A percentile compares a stretch with the other conserved stretches of the same genome.
Conservation (phyloP, 1,139 yeast species). For the Geotrichum citri-aurantii region DNA sequence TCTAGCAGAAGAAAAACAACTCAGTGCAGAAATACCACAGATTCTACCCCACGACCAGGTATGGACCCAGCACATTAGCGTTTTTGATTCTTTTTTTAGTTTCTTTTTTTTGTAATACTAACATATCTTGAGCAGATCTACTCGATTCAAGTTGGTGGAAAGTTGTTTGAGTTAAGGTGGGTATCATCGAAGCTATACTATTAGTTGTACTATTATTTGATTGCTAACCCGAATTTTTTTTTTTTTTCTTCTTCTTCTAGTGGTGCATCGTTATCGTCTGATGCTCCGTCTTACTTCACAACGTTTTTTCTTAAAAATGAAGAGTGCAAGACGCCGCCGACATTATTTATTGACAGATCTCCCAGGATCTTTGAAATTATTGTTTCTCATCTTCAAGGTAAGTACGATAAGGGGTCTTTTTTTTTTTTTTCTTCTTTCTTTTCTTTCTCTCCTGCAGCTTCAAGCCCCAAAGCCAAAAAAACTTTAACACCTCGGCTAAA, state of each 20-base stretch:
- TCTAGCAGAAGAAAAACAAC: conserved; percentile 21
- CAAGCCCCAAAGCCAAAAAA: background rate
- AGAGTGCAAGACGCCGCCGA: conserved; percentile 39
- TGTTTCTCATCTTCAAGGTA: conserved; percentile 57
- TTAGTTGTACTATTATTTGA: background rate
- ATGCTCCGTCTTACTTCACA: conserved; percentile 52
- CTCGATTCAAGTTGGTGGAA: conserved; percentile 67
- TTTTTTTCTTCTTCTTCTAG: conserved; percentile 36
- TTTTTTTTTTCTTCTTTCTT: background rate
- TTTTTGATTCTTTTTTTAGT: background rate
- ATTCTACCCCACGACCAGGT: conserved; percentile 54
- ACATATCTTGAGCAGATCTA: conserved; percentile 39
- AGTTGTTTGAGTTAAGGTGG: conserved; percentile 29
- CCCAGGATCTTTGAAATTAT: conserved; percentile 64
- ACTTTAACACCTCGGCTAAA: background rate
- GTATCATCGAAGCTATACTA: background rate
- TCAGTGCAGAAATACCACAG: conserved; percentile 49
- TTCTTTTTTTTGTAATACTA: background rate
- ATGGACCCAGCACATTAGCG: background rate
- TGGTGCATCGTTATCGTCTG: conserved; percentile 83
- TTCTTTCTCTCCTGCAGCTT: too few species aligned
- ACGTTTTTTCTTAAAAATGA: conserved; percentile 37
- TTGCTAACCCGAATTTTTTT: background rate
- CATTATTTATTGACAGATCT: conserved; percentile 71
- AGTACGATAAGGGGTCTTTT: background rate